Evolutionary conservation across 2,329 filamentous ascomycete species (phyloP), one percentile per base, ranked within the genome.

Genomic region (Penicillium griseofulvum): DNA sequence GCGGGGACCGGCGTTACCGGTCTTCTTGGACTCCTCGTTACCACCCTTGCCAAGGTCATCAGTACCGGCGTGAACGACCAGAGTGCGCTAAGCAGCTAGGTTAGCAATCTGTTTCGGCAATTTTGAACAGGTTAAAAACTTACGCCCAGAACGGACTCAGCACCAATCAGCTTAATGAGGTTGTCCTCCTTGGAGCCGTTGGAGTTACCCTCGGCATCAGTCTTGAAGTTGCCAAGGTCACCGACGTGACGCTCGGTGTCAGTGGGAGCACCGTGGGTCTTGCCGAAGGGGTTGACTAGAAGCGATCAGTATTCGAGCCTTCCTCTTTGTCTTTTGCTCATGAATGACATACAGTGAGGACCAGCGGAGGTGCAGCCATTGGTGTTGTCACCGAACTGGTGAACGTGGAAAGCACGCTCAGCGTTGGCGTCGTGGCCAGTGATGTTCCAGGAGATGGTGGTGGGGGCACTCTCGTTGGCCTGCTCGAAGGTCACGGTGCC

Each of bases 341-440:
- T 37, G 36, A 29, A 55, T 14, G 10, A 80, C 90, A 75, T 82
- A 96, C 91, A 99, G 83, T 99, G 94, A 78, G 94, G 93, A 52
- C 94, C 94, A 66, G 94, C 94, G 66, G 90, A 96, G 65, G 93
- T 97, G 89, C 94, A 99, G 78, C 94, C 94, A 81, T 99, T 99
- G 84, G 94, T 97, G 86, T 97, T 97, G 85, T 97, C 94, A 76
- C 94, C 94, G 73, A 96, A 99, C 78, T 94, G 90, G 83, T 99
- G 94, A 74, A 99, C 87, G 84, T 99, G 94, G 85, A 97, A 91
- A 78, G 91, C 94, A 80, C 94, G 93, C 87, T 96, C 86, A 74
- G 94, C 92, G 77, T 96, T 96, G 80, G 93, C 72, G 75, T 97
- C 92, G 80, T 97, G 83, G 80, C 94, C 93, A 60, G 84, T 83